These are phyloP conservation scores for Magnaporthiopsis incrustans DNA, from an alignment of 2,329 filamentous ascomycete genomes.

Conservation along the genomic window DNA sequence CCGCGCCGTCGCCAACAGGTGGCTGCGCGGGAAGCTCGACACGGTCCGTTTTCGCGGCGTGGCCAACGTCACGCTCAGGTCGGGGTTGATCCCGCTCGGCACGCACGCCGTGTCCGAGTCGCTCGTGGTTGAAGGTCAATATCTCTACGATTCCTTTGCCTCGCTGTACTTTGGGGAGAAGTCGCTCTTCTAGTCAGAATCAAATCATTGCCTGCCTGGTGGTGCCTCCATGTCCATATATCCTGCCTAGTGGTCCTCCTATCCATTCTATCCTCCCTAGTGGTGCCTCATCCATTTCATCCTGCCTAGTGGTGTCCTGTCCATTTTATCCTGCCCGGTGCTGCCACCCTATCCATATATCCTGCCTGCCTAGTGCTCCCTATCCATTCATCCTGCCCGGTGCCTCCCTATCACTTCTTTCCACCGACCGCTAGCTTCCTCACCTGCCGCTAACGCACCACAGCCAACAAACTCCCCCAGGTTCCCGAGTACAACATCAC, in stretches of 20 bases:
- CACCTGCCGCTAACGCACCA: slow-evolving; percentile 9
- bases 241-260: too few relatives aligned
- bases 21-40: slow-evolving; percentile 70
- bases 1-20: slow-evolving; percentile 76
- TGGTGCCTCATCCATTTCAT: too few relatives aligned
- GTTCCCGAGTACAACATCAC: slow-evolving; percentile 79
- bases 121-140: slow-evolving; percentile 76
- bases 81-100: slow-evolving; percentile 72
- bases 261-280: too few relatives aligned
- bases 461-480: slow-evolving; percentile 62
- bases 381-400: slow-evolving; percentile 10
- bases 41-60: slow-evolving; percentile 65
- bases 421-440: slow-evolving; percentile 10
- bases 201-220: not conserved
- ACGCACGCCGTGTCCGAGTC: slow-evolving; percentile 68
- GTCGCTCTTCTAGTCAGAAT: slow-evolving; percentile 26
- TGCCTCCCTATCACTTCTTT: slow-evolving; percentile 8
- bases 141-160: slow-evolving; percentile 56
- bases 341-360: too few relatives aligned
- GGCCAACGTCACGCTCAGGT: slow-evolving; percentile 64
- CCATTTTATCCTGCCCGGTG: too few relatives aligned
- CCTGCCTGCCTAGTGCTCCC: not conserved
- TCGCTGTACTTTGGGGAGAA: slow-evolving; percentile 56
- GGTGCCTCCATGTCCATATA: not conserved
- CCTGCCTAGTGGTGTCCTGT: too few relatives aligned